Base-by-base conservation (phyloP, 2,329 filamentous ascomycete genomes). In the Didymella pomorum region DNA sequence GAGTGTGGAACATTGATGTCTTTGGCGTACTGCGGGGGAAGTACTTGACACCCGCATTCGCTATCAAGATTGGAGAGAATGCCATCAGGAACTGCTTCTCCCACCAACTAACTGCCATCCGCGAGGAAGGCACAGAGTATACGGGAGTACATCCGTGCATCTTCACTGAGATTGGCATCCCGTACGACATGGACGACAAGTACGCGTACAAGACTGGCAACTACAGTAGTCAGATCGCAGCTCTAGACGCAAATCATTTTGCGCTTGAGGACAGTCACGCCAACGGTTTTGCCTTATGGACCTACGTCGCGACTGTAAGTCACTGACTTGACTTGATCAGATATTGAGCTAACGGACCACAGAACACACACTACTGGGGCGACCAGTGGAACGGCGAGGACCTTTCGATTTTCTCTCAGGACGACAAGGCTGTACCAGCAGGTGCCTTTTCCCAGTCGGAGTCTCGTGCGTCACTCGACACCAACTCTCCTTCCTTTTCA, bases 321-420 rank as follows among this genome's bases (percentile, higher is more conserved):
- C 33, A 2, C 8, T 8, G 10, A 14, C 14, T 14, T 16, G 9
- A 29, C 1, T 9, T 31, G 10, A 6, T n/a, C 12, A 11, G 12
- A 16, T 46, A 48, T 20, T 51, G 29, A 46, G 43, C 67, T 62
- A 62, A 78, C 56, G 37, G 1, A 2, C 3, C 7, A 7, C 65
- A 91, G 84, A 99, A 98, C 73, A 89, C 89, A 61, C 95, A 99
- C 73, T 83, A 89, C 71, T 89, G 91, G 79, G 95, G 95, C 53
- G 95, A 99, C 70, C 87, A 92, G 65, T 99, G 95, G 95, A 99
- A 99, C 67, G 95, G 95, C 45, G 95, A 99, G 76, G 95, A 99
- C 74, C 79, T 99, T 31, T 97, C 93, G 5, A 95, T 99, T 53
- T 90, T 88, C 73, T 97, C 92, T 0, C 68, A 86, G 5, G 93